Conservation (phyloP, 2,329 filamentous ascomycete genomes). For the Pyrenophora tritici-repentis region DNA sequence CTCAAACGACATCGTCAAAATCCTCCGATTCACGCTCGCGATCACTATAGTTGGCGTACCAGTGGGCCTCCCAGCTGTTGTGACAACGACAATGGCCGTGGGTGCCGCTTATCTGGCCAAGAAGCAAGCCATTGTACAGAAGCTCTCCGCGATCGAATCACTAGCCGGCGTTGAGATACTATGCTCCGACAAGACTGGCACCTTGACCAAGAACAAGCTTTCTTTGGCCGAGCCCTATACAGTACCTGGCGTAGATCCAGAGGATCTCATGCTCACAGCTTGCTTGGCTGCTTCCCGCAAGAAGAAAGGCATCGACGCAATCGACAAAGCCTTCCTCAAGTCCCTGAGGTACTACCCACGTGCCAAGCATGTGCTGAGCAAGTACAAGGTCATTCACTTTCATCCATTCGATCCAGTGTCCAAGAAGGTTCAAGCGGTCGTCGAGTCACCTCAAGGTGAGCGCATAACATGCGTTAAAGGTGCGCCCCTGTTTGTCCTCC, state of each 20-base stretch:
- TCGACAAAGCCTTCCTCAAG: constrained; percentile 94
- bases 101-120: constrained; percentile 89
- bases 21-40: constrained; percentile 82
- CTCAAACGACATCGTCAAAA: constrained; percentile 76
- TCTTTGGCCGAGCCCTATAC: constrained; percentile 85
- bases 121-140: constrained; percentile 92
- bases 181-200: constrained; percentile 93
- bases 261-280: constrained; percentile 90
- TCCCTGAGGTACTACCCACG: constrained; percentile 79
- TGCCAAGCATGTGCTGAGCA: constrained; percentile 78
- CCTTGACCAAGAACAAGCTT: constrained; percentile 91
- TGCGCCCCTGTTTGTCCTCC: constrained; percentile 83
- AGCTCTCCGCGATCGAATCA: constrained; percentile 89
- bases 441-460: constrained; percentile 82
- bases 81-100: constrained; percentile 94
- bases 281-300: constrained; percentile 89
- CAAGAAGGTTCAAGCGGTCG: constrained; percentile 86
- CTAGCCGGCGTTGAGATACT: constrained; percentile 91
- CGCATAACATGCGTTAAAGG: constrained; percentile 89
- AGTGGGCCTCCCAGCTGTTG: constrained; percentile 89
- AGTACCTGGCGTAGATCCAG: constrained; percentile 78
- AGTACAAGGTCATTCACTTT: constrained; percentile 85
- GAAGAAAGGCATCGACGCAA: constrained; percentile 94
- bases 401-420: constrained; percentile 89
- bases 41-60: constrained; percentile 92